Base-by-base conservation (phyloP, 2,329 filamentous ascomycete genomes). In the Fusarium haematococcum region DNA sequence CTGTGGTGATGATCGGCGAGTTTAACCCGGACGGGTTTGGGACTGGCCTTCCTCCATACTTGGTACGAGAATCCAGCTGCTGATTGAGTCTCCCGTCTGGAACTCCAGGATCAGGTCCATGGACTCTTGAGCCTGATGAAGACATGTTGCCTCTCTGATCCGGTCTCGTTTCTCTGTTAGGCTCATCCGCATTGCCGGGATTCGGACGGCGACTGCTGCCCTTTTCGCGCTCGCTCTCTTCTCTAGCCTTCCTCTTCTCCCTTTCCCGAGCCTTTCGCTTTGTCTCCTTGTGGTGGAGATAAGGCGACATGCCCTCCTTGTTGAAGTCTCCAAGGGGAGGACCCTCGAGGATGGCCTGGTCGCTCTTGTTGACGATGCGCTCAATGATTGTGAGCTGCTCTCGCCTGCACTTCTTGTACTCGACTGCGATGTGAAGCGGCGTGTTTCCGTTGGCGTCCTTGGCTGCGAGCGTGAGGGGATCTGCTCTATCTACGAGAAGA, bases 391-490 rank as follows among this genome's bases (percentile, higher is more conserved):
- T 52, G 2, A 76, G 39, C 25, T 78, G 76, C 5, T 73, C 74
- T 30, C 67, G 50, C 32, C 61, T 75, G n/a, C 70, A 73, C 14
- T 73, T 75, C 13, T 75, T 69, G 41, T 74, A 76, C 45, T 75
- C 68, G 27, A 77, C 75, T 9, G 75, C 75, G 14, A 77, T 71
- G 57, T 78, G 76, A 13, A 78, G 69, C 11, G 74, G 75, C 14
- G 72, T 77, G 54, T 77, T 73, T 0, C 69, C 67, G 13, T 70
- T 27, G 2, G 39, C 48, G 6, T 66, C 67, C 18, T 69, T 75
- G 13, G 74, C 74, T 20, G 70, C 70, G 1, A 75, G 35, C 7
- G 65, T 61, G n/a, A 52, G 33, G 1, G 70, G 37, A 9, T 68
- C 61, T 25, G 72, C 74, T 14, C 33, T 75, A 3, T 67, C 68